Evolutionary conservation across 805 yeast species (phyloP).

Genomic region (Candida krabiensis): DNA sequence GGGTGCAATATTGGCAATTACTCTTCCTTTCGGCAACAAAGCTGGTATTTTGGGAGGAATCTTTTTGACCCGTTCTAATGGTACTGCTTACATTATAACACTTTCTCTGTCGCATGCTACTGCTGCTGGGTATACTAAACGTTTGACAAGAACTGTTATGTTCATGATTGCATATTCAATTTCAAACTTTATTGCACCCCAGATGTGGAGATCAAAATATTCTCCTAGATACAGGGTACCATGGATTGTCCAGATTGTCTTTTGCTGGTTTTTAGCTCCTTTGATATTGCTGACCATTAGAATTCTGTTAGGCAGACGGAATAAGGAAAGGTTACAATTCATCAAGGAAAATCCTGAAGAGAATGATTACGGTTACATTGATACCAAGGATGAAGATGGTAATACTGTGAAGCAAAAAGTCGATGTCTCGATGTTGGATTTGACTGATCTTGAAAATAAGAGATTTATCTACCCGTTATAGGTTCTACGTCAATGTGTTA

Average conservation of each 20-base stretch:
- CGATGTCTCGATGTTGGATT: no score
- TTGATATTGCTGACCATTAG: slow-evolving; percentile 43
- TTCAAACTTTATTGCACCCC: slow-evolving; percentile 56
- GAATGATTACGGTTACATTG: no score
- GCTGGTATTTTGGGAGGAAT: slow-evolving; percentile 47
- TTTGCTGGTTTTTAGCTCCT: slow-evolving; percentile 51
- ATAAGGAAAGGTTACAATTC: slow-evolving; percentile 33
- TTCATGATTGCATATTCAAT: slow-evolving; percentile 47
- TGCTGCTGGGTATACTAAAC: slow-evolving; percentile 51
- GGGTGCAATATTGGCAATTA: no score
- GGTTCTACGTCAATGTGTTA: no score
- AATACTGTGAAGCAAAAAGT: no score
- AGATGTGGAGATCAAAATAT: slow-evolving; percentile 50
- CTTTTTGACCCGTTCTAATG: no score
- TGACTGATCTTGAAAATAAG: no score
- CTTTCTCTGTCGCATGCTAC: slow-evolving; percentile 28
- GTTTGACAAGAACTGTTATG: slow-evolving; percentile 46
- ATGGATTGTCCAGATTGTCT: slow-evolving; percentile 57
- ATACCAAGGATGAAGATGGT: no score
- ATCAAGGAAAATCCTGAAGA: slow-evolving; percentile 19
- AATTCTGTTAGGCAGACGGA: slow-evolving; percentile 45
- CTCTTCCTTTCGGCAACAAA: no score
- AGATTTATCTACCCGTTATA: no score
- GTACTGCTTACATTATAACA: slow-evolving; percentile 26
- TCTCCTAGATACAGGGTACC: slow-evolving; percentile 49